These are phyloP conservation scores for Phytomonas francai DNA, from an alignment of 208 protist species.

Conservation along the genomic window DNA sequence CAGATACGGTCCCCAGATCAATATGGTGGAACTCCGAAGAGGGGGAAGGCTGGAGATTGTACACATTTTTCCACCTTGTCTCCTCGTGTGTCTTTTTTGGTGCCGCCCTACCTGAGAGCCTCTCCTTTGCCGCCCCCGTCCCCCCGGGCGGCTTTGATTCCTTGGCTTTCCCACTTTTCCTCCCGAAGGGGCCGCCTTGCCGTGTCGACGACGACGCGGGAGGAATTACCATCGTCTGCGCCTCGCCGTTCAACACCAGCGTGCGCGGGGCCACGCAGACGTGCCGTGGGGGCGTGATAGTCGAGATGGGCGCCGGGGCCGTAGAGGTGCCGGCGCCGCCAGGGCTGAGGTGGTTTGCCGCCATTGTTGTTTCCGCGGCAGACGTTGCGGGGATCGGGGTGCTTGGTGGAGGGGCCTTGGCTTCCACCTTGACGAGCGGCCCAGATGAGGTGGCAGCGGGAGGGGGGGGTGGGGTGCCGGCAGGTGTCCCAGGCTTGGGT, in stretches of 20 bases:
- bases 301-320: conserved; percentile 3
- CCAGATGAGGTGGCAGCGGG: neutral
- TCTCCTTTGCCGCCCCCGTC: neutral
- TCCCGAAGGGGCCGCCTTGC: conserved; percentile 6
- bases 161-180: neutral
- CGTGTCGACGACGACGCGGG: conserved; percentile 10
- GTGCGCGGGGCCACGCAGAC: conserved; percentile 23
- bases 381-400: conserved; percentile 2
- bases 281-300: conserved; percentile 12
- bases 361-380: neutral
- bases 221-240: conserved; percentile 17
- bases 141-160: conserved; percentile 1
- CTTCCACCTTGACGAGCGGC: neutral
- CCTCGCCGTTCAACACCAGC: conserved; percentile 24
- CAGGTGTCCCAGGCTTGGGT: neutral
- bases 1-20: neutral
- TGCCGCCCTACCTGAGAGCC: neutral
- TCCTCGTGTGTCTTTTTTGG: neutral
- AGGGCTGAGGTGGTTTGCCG: neutral
- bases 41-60: conserved; percentile 50
- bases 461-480: neutral
- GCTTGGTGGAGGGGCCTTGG: neutral
- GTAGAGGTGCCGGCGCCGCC: conserved; percentile 1
- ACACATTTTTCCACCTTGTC: conserved; percentile 31
- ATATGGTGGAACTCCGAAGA: conserved; percentile 15